Evolutionary conservation across 1,284 basidiomycete genomes (phyloP).

Genomic region (Trichosporon asahii): DNA sequence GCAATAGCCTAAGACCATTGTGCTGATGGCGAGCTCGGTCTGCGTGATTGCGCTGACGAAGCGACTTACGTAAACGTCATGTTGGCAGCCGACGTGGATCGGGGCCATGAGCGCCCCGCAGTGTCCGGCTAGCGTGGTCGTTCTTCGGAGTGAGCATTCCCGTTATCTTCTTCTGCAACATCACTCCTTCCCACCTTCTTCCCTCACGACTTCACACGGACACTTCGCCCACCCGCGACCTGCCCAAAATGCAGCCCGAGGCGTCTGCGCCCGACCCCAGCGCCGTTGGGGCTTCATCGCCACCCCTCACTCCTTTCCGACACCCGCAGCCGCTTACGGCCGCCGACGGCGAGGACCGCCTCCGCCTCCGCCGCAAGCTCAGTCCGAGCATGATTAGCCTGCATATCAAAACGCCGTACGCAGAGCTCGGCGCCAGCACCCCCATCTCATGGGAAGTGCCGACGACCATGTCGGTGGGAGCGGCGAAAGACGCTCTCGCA

Average conservation of each 20-base stretch:
- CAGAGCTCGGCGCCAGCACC: conserved; percentile 23
- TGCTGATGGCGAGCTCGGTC: neutral
- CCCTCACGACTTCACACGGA: neutral
- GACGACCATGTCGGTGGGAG: conserved; percentile 20
- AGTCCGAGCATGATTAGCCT: conserved; percentile 24
- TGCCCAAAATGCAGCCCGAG: conserved; percentile 23
- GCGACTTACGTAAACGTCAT: conserved; percentile 8
- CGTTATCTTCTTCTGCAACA: neutral
- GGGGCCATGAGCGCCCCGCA: neutral
- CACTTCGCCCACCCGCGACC: neutral
- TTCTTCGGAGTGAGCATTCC: neutral
- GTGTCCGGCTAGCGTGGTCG: neutral
- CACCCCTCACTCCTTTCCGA: conserved; percentile 12
- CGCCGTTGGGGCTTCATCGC: conserved; percentile 15
- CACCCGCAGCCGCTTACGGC: neutral
- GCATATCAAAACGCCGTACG: conserved; percentile 37
- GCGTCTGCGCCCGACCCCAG: conserved; percentile 13
- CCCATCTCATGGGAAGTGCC: conserved; percentile 22
- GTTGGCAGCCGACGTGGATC: conserved; percentile 7
- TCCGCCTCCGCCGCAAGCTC: conserved; percentile 10
- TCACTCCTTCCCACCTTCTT: neutral
- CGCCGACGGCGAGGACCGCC: conserved; percentile 8
- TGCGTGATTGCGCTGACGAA: neutral
- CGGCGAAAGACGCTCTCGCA: conserved; percentile 39
- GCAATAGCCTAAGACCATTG: neutral